phyloP scores from a whole-genome alignment of 768 basidiomycete species.

The Tricholoma terreum region DNA sequence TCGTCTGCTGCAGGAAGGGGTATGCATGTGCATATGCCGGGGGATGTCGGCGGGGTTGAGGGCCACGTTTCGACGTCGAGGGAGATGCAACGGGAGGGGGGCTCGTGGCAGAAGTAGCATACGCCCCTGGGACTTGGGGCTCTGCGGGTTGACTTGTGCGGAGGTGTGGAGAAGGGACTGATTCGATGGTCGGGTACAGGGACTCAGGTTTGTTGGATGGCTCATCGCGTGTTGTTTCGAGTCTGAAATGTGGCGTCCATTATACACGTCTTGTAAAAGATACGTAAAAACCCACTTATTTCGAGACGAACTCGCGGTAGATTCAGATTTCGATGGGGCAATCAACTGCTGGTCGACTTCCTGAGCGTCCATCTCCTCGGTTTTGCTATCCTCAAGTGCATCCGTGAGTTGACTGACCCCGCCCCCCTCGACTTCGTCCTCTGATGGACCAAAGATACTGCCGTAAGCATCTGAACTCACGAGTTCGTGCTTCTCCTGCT shows the following conservation, averaged over 20 bases:
- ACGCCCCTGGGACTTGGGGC: not conserved
- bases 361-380: too few relatives aligned
- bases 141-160: not conserved
- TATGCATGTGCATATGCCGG: not conserved
- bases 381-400: too few relatives aligned
- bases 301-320: not conserved
- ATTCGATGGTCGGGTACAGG: slow-evolving; percentile 10
- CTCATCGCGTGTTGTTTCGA: not conserved
- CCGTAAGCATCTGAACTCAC: too few relatives aligned
- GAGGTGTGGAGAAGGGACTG: slow-evolving; percentile 4
- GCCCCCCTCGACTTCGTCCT: too few relatives aligned
- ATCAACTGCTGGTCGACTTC: too few relatives aligned
- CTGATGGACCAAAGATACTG: too few relatives aligned
- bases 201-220: not conserved
- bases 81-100: too few relatives aligned
- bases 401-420: too few relatives aligned
- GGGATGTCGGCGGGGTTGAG: not conserved
- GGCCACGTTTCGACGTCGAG: not conserved
- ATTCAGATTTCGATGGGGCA: too few relatives aligned
- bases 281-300: not conserved
- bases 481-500: too few relatives aligned
- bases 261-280: not conserved
- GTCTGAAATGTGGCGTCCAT: not conserved
- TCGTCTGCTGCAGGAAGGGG: slow-evolving; percentile 9
- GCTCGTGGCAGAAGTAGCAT: not conserved